Evolutionary conservation across 192 early-diverging fungal genomes (phyloP).

Genomic region (Rhizophagus sp.): DNA sequence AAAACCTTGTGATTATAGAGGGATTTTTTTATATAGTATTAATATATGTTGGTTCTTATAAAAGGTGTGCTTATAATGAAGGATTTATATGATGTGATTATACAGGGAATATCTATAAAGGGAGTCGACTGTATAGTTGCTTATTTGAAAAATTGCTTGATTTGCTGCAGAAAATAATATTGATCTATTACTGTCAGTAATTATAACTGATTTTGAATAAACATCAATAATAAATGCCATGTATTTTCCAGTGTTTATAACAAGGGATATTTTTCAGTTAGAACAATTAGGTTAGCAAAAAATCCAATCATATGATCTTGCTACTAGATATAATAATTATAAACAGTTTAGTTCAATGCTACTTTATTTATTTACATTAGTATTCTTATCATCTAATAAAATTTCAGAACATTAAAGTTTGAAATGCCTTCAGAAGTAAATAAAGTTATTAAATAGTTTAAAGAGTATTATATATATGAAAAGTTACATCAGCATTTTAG

Average conservation of each 20-base stretch:
- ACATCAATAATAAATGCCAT: conserved; percentile 2
- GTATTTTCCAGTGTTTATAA: background rate
- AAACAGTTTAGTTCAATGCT: background rate
- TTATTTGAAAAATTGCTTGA: background rate
- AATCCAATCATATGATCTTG: background rate
- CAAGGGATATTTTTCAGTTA: conserved; percentile 9
- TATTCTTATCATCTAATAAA: background rate
- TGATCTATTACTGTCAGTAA: background rate
- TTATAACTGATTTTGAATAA: conserved; percentile 9
- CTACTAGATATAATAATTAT: background rate
- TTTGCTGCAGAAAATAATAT: conserved; percentile 1
- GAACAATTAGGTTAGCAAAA: background rate
- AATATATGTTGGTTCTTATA: too few species aligned
- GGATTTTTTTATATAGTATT: too few species aligned
- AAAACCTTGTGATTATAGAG: too few species aligned
- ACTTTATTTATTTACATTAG: background rate
- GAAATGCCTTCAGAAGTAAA: background rate
- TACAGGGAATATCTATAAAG: too few species aligned
- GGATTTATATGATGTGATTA: too few species aligned
- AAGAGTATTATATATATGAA: background rate
- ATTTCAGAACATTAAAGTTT: background rate
- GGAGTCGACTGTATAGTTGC: too few species aligned
- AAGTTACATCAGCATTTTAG: too few species aligned
- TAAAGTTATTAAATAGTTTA: background rate
- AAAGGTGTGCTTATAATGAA: too few species aligned